Percentiles rank a stretch among this genome's conserved stretches.
phyloP scores from a whole-genome alignment of 495 filamentous ascomycete species.

The Daldinia loculata region DNA sequence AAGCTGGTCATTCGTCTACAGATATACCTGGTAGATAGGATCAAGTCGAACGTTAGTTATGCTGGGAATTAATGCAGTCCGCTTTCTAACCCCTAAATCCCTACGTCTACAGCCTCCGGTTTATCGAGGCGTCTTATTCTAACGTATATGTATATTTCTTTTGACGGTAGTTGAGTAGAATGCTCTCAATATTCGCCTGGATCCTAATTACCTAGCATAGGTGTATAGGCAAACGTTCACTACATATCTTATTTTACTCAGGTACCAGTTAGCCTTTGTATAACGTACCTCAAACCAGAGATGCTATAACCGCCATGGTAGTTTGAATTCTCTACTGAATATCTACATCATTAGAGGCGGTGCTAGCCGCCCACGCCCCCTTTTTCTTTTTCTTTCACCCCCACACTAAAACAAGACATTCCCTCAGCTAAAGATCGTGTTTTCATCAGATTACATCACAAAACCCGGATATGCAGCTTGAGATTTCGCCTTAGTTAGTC shows the following conservation, averaged over 20 bases:
- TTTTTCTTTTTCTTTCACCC: constrained; percentile 18
- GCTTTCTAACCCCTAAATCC: too few species aligned
- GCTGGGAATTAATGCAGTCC: not conserved
- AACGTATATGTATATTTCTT: not conserved
- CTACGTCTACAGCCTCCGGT: not conserved
- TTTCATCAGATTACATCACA: not conserved
- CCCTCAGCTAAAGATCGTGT: constrained; percentile 1
- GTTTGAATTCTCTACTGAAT: not conserved
- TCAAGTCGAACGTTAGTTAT: not conserved
- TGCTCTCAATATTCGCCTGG: not conserved
- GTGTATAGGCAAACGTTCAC: not conserved
- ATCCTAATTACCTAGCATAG: not conserved
- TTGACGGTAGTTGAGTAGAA: not conserved
- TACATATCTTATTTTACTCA: not conserved
- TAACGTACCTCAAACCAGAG: not conserved
- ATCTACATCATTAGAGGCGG: not conserved
- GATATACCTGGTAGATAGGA: not conserved
- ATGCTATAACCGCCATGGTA: not conserved
- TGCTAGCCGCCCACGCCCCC: not conserved
- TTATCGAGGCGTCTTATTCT: not conserved
- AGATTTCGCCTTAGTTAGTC: not conserved
- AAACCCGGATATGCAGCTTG: not conserved
- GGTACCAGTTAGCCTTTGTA: not conserved
- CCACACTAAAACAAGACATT: constrained; percentile 17
- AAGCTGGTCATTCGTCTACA: not conserved